Base-by-base conservation (phyloP, 192 early-diverging fungal genomes). In the Anaeromyces robustus region DNA sequence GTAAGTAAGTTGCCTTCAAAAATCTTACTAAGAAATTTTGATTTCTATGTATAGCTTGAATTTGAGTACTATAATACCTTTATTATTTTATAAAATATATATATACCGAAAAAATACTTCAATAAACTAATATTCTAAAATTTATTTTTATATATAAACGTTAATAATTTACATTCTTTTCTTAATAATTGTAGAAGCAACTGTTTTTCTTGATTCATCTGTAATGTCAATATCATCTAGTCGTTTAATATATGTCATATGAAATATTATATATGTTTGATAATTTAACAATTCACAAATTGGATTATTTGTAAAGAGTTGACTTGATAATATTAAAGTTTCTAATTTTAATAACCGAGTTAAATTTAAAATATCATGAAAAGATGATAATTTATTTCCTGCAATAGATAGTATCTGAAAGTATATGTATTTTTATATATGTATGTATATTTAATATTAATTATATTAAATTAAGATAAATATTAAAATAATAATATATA, bases 41-140 rank as follows among this genome's bases (percentile, higher is more conserved):
- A 83, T 91, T 91, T 22, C 90, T 81, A 77, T 89, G 86, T 77
- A 91, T 88, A 0, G 90, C 90, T 30, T 85, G 81, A 52, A 90
- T 91, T 28, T 89, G 83, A 88, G 90, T 91, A 77, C 88, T 91
- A 83, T 91, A 91, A 80, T 90, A 89, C 88, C 88, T 89, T 31
- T 79, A 22, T 80, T 4, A 22, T 22, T 78, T 78, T 41, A 13
- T 7, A 7, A 34, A 34, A 34, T 34, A 34, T 34, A 34, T 34
- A 34, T 34, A 34, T 34, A 34, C 13, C 29, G 29, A n/a, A n/a
- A n/a, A n/a, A n/a, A n/a, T n/a, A n/a, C n/a, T n/a, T n/a, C n/a
- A n/a, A n/a, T n/a, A n/a, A n/a, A n/a, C n/a, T n/a, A n/a, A n/a
- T n/a, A n/a, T n/a, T n/a, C n/a, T n/a, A n/a, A n/a, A n/a, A n/a